These are phyloP conservation scores for Ascochyta rabiei DNA, from an alignment of 2,329 filamentous ascomycete species.

Conservation along the genomic window DNA sequence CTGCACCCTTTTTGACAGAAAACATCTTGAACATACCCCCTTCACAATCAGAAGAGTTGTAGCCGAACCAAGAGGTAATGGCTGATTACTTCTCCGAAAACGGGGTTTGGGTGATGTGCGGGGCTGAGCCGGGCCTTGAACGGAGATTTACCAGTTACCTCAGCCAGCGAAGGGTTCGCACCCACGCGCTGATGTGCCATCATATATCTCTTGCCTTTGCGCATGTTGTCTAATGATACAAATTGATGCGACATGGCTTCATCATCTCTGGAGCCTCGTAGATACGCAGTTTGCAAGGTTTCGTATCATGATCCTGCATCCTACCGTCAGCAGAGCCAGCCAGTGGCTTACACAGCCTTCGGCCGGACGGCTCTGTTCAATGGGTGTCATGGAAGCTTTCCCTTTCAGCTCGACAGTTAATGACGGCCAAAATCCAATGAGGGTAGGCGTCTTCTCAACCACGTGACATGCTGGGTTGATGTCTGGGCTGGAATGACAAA, in stretches of 20 bases:
- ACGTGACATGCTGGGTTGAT: not conserved
- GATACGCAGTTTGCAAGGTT: not conserved
- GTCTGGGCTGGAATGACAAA: constrained; percentile 6
- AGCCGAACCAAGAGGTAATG: not conserved
- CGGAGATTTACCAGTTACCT: not conserved
- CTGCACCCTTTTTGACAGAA: not conserved
- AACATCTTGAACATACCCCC: not conserved
- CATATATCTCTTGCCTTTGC: not conserved
- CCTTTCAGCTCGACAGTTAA: constrained; percentile 1
- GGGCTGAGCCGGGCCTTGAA: constrained; percentile 1
- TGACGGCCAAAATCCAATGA: not conserved
- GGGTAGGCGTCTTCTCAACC: not conserved
- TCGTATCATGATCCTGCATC: not conserved
- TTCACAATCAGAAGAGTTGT: not conserved
- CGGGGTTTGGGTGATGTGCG: not conserved
- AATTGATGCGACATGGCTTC: not conserved
- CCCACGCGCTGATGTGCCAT: not conserved
- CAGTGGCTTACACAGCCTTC: constrained; percentile 6
- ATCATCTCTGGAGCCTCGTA: not conserved
- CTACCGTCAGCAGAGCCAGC: not conserved
- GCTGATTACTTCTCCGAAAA: not conserved
- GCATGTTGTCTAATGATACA: not conserved
- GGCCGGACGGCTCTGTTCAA: not conserved
- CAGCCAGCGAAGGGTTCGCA: not conserved
- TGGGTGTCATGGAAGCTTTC: not conserved